Evolutionary conservation across 768 basidiomycete species (phyloP), one percentile per base, ranked within the genome.

Genomic region (Amanita polypyramis): DNA sequence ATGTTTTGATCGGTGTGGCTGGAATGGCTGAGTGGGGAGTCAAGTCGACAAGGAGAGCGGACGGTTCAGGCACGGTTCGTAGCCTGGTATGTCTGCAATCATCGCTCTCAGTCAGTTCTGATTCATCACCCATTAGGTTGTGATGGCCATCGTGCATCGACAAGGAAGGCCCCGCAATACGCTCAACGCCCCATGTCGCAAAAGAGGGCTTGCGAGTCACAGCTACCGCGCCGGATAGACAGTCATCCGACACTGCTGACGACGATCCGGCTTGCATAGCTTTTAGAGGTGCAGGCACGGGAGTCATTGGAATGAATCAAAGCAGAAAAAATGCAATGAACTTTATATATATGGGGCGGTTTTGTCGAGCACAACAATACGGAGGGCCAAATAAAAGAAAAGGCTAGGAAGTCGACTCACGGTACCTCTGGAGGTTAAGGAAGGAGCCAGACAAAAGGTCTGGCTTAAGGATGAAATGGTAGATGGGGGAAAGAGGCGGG

Each of bases 71-170:
- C 75, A 75, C 73, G 64, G 66, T 57, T 52, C 65, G 70, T 62
- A 65, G 72, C 77, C 76, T 72, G 65, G 66, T 58, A 45, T 50
- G 59, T 74, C 80, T 82, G 73, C 64, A 72, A 73, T 67, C 66
- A 63, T 62, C 62, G 57, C 64, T 65, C 62, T 56, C 59, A 36
- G 75, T 79, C 62, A 83, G 81, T 66, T 70, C 64, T 63, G 65
- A 60, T 56, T 74, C 66, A 60, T 67, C 53, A 62, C 56, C 55
- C 51, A 57, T 53, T 30, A 19, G 23, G 38, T 40, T 19, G 10
- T 36, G 34, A 23, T 20, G 34, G 15, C 20, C 45, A 32, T 33
- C 30, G 20, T 32, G 47, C 47, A 33, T 32, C 20, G 47, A 38
- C 20, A 32, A 48, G 25, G 30, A 41, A 14, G 38, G 37, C 14